Evolutionary conservation across 2,329 filamentous ascomycete species (phyloP).

Genomic region (Didymella segeticola): DNA sequence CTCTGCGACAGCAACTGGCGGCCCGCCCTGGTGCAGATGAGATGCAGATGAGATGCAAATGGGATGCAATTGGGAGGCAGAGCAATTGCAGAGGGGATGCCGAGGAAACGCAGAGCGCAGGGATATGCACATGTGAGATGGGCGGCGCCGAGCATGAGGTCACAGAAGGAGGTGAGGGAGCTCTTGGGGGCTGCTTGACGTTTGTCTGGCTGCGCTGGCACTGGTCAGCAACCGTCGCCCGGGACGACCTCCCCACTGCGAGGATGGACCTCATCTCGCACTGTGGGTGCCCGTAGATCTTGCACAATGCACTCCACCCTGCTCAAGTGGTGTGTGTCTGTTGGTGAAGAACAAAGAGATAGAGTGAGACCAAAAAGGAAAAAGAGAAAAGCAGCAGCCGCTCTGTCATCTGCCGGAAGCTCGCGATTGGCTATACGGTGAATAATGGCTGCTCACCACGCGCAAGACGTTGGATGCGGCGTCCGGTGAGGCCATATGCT

Average conservation of each 20-base stretch:
- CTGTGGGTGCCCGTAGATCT: conserved; percentile 12
- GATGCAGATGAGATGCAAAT: conserved; percentile 13
- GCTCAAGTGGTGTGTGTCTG: conserved; percentile 3
- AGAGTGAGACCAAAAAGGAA: too few relatives aligned
- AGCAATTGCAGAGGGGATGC: conserved; percentile 18
- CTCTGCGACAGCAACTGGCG: conserved; percentile 25
- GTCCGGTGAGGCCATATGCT: conserved; percentile 21
- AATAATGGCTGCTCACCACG: conserved; percentile 12
- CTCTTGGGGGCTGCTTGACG: not conserved
- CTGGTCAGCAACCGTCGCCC: conserved; percentile 7
- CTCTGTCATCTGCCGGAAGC: conserved; percentile 9
- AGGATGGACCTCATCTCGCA: conserved; percentile 13
- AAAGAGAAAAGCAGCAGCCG: conserved; percentile 1
- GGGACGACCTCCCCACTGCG: conserved; percentile 15
- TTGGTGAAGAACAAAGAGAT: too few relatives aligned
- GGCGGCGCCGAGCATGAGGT: conserved; percentile 24
- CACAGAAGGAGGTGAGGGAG: conserved; percentile 17
- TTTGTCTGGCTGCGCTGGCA: conserved; percentile 17
- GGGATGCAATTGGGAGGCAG: conserved; percentile 24
- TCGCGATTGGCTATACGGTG: conserved; percentile 14
- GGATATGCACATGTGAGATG: conserved; percentile 18
- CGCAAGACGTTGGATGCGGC: conserved; percentile 25
- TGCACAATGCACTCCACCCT: conserved; percentile 6
- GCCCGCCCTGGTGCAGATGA: conserved; percentile 24
- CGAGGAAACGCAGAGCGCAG: conserved; percentile 18